phyloP scores from a whole-genome alignment of 2,329 filamentous ascomycete species.

The Fusarium compactum region DNA sequence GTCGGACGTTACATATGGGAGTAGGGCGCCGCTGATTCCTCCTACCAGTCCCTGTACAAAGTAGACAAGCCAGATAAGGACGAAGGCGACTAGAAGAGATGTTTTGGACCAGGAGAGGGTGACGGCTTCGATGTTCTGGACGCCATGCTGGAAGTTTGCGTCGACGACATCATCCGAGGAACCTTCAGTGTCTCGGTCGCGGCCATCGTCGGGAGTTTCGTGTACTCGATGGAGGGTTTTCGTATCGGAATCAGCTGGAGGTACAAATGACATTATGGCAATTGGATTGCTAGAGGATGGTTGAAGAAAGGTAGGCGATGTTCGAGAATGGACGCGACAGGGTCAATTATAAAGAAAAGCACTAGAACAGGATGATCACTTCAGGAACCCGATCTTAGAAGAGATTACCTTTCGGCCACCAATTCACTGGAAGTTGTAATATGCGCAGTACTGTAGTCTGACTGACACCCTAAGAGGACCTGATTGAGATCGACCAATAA shows the following conservation, averaged over 20 bases:
- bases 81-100: slow-evolving; percentile 55
- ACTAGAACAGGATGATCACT: neutral
- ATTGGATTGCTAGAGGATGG: neutral
- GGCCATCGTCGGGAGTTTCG: neutral
- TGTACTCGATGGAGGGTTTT: slow-evolving; percentile 3
- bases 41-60: slow-evolving; percentile 59
- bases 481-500: neutral
- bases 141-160: slow-evolving; percentile 16
- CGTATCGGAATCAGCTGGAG: neutral
- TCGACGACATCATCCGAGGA: neutral
- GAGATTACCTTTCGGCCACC: neutral
- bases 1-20: slow-evolving; percentile 60
- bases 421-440: neutral
- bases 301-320: neutral
- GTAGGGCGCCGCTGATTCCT: slow-evolving; percentile 51
- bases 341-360: neutral
- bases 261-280: neutral
- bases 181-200: neutral
- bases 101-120: slow-evolving; percentile 13
- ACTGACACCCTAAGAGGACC: no score
- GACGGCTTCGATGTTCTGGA: slow-evolving; percentile 15
- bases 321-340: neutral
- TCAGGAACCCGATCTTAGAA: neutral
- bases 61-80: slow-evolving; percentile 60
- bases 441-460: neutral